These are phyloP conservation scores for Salix dunnii DNA, from an alignment of 345 rosid genomes.

Conservation along the genomic window DNA sequence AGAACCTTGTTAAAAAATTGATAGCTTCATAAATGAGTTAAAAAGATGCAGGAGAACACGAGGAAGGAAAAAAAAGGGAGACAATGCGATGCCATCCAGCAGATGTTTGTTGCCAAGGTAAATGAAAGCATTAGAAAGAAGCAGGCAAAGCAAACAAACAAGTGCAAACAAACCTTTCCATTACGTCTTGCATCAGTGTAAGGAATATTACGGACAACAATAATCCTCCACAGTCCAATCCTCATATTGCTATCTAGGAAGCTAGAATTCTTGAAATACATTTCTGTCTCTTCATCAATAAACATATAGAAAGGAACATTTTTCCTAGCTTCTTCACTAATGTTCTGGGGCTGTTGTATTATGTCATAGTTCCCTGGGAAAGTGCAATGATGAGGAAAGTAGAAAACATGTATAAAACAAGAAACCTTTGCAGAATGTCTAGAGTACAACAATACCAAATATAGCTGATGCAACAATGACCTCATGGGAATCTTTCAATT, in stretches of 20 bases:
- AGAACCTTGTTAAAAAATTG: background rate
- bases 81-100: background rate
- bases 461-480: conserved; percentile 88
- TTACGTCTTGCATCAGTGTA: conserved; percentile 77
- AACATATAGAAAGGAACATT: conserved; percentile 79
- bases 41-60: background rate
- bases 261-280: conserved; percentile 57
- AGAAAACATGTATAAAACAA: conserved; percentile 6
- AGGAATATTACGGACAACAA: conserved; percentile 68
- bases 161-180: conserved; percentile 57
- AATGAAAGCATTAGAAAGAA: background rate
- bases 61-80: background rate
- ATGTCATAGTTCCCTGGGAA: conserved; percentile 72
- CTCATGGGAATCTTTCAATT: conserved; percentile 56
- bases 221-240: conserved; percentile 81
- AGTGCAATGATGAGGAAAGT: conserved; percentile 15
- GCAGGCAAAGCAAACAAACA: conserved; percentile 7
- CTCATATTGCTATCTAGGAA: conserved; percentile 47
- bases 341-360: conserved; percentile 69
- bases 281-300: conserved; percentile 80
- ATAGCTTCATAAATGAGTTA: background rate
- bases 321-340: conserved; percentile 58
- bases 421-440: background rate
- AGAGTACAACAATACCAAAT: conserved; percentile 55
- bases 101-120: background rate